A percentile compares a stretch with the other conserved stretches of the same genome.
These are phyloP conservation scores for Mycosphaerella arachidis DNA, from an alignment of 2,329 filamentous ascomycete species.

Conservation along the genomic window DNA sequence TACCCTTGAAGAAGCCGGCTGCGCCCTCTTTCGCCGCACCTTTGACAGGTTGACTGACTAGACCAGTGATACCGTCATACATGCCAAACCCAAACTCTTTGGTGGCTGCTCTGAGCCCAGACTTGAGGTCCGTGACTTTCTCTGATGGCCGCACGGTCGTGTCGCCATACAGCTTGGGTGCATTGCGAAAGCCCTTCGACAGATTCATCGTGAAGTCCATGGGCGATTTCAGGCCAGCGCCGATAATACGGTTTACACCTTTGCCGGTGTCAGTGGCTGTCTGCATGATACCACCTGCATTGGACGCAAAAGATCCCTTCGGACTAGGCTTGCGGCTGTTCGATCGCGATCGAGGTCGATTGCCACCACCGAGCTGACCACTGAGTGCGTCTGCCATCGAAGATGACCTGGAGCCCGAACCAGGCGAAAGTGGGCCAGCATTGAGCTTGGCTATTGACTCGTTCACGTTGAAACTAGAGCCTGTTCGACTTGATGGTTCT, in stretches of 20 bases:
- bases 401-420: constrained; percentile 6
- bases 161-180: constrained; percentile 79
- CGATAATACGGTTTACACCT: constrained; percentile 35
- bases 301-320: constrained; percentile 6
- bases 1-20: constrained; percentile 67
- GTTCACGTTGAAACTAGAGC: constrained; percentile 30
- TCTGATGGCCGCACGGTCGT: constrained; percentile 72
- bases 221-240: constrained; percentile 60
- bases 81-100: constrained; percentile 67
- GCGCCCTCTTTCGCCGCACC: constrained; percentile 60
- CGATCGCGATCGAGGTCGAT: constrained; percentile 19
- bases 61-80: constrained; percentile 70
- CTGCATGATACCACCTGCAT: constrained; percentile 20
- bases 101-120: constrained; percentile 67
- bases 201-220: constrained; percentile 81
- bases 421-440: constrained; percentile 19
- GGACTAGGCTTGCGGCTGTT: constrained; percentile 18
- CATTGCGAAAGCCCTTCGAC: constrained; percentile 82
- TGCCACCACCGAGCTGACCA: constrained; percentile 16
- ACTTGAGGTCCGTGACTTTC: constrained; percentile 71
- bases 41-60: constrained; percentile 67
- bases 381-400: constrained; percentile 25
- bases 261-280: constrained; percentile 32
- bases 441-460: constrained; percentile 28
- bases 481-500: constrained; percentile 18